These are phyloP conservation scores for Chondrus crispus DNA, from an alignment of 23 red algal genomes.

Conservation along the genomic window DNA sequence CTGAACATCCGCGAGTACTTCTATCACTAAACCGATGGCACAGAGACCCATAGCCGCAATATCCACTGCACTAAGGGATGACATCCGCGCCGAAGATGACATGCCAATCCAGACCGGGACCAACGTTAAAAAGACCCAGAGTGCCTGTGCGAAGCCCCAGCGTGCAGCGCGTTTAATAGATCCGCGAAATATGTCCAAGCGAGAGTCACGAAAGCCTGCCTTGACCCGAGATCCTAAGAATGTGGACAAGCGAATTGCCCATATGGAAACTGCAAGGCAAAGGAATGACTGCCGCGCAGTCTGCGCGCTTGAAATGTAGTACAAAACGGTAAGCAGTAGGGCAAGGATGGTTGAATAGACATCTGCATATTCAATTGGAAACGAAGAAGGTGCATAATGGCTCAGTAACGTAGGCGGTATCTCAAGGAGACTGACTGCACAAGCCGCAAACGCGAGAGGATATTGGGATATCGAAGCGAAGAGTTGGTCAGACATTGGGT, in stretches of 20 bases:
- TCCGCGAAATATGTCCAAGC: neutral
- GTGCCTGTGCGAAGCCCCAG: neutral
- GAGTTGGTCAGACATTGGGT: too few relatives aligned
- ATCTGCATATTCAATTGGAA: neutral
- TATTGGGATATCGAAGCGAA: too few relatives aligned
- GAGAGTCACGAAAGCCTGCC: neutral
- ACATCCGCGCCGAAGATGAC: neutral
- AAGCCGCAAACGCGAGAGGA: too few relatives aligned
- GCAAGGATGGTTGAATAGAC: neutral
- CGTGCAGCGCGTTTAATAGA: neutral
- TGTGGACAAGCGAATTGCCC: neutral
- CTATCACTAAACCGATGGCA: neutral
- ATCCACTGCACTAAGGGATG: neutral
- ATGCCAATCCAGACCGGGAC: conserved; percentile 1
- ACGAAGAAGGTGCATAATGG: too few relatives aligned
- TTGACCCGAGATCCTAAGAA: neutral
- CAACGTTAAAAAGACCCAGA: neutral
- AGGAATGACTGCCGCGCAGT: neutral
- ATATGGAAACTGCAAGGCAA: neutral
- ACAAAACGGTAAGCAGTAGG: neutral
- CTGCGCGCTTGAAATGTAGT: neutral
- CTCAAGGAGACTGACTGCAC: too few relatives aligned
- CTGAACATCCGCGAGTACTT: neutral
- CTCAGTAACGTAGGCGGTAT: too few relatives aligned
- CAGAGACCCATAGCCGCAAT: neutral